Evolutionary conservation across 768 basidiomycete species (phyloP).

Genomic region (Lentinula aciculospora): DNA sequence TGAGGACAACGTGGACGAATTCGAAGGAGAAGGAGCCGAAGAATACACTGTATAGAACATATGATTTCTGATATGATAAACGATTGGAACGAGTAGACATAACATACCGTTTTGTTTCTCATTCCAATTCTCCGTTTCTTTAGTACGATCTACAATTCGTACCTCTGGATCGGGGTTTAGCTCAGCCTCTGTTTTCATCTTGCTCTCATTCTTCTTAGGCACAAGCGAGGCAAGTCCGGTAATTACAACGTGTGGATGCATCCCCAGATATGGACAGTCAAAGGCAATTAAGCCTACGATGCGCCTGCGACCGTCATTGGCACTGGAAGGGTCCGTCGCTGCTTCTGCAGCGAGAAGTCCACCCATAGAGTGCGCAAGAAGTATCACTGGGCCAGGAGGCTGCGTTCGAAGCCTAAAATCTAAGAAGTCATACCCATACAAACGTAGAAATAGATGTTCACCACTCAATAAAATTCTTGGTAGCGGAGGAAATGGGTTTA

Average conservation of each 20-base stretch:
- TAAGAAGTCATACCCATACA: background rate
- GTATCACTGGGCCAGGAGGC: slow-evolving; percentile 49
- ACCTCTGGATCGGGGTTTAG: slow-evolving; percentile 40
- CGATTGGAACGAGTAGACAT: background rate
- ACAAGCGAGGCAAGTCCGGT: slow-evolving; percentile 51
- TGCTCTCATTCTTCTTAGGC: slow-evolving; percentile 24
- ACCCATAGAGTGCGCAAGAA: slow-evolving; percentile 58
- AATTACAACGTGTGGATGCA: slow-evolving; percentile 59
- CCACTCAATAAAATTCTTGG: slow-evolving; percentile 53
- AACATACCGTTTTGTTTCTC: slow-evolving; percentile 21
- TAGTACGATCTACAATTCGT: slow-evolving; percentile 31
- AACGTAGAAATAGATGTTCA: slow-evolving; percentile 13
- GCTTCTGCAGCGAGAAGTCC: slow-evolving; percentile 55
- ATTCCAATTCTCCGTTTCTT: slow-evolving; percentile 47
- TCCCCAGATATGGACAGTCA: slow-evolving; percentile 54
- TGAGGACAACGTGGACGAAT: slow-evolving; percentile 10
- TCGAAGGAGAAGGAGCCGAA: slow-evolving; percentile 2
- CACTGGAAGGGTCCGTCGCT: slow-evolving; percentile 36
- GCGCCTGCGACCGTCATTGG: slow-evolving; percentile 26
- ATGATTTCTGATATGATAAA: no score
- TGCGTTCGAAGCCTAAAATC: slow-evolving; percentile 44
- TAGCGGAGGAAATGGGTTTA: slow-evolving; percentile 45
- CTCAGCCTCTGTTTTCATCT: slow-evolving; percentile 23
- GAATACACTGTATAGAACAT: background rate
- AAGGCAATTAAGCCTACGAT: slow-evolving; percentile 53